These are phyloP conservation scores for Diaporthe citriasiana DNA, from an alignment of 2,329 filamentous ascomycete species.

Conservation along the genomic window DNA sequence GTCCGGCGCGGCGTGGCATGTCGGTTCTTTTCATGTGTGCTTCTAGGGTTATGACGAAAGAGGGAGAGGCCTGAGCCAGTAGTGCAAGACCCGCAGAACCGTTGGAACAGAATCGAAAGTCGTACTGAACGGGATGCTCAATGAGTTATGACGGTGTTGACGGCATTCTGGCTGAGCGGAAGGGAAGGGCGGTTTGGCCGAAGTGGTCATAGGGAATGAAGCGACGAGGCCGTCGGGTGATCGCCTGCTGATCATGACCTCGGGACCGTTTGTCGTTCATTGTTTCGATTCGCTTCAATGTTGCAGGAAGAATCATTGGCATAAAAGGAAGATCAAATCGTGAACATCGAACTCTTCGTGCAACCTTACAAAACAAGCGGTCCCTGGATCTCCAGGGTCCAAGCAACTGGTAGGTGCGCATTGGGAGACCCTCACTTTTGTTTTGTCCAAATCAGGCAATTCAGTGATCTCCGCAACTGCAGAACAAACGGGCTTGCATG, in stretches of 20 bases:
- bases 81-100: no score
- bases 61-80: no score
- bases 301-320: neutral
- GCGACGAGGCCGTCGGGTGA: neutral
- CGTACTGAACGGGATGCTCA: no score
- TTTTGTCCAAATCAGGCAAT: conserved; percentile 4
- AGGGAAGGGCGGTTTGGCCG: no score
- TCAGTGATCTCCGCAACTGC: neutral
- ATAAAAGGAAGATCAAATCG: neutral
- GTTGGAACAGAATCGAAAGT: no score
- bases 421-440: neutral
- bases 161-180: no score
- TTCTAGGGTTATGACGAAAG: no score
- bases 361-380: neutral
- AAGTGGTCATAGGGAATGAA: no score
- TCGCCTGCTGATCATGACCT: neutral
- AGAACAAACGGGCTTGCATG: neutral
- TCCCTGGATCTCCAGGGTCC: neutral
- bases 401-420: no score
- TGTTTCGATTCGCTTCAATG: neutral
- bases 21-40: no score
- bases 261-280: neutral
- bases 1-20: no score
- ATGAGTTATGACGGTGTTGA: no score
- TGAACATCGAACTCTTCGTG: neutral